These are phyloP conservation scores for Epicoccum sorghinum DNA, from an alignment of 2,329 filamentous ascomycete species.

Conservation along the genomic window DNA sequence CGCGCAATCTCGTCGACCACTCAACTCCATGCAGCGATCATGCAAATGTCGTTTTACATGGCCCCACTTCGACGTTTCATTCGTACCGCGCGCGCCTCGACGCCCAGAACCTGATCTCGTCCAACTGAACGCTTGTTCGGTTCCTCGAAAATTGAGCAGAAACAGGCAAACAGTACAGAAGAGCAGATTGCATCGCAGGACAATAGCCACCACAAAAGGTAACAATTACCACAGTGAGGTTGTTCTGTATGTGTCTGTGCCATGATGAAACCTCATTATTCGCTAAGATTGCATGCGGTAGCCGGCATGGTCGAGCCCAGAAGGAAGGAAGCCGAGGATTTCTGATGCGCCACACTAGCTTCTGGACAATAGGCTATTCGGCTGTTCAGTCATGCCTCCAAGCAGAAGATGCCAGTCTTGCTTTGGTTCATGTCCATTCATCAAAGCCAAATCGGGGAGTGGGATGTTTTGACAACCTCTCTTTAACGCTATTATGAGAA, in stretches of 20 bases:
- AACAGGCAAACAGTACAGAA: too few species aligned
- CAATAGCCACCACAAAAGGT: too few species aligned
- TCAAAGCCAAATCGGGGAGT: background rate
- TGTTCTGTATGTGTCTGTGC: background rate
- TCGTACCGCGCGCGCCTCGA: conserved; percentile 12
- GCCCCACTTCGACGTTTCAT: conserved; percentile 28
- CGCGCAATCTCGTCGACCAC: conserved; percentile 10
- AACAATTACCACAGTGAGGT: background rate
- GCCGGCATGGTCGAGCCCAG: conserved; percentile 13
- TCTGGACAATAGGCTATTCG: background rate
- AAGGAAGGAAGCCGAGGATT: conserved; percentile 8
- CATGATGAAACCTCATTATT: conserved; percentile 1
- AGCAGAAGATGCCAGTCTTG: background rate
- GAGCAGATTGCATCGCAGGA: too few species aligned
- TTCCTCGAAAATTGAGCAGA: too few species aligned
- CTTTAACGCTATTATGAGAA: background rate
- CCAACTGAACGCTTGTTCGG: too few species aligned
- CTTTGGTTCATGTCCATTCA: background rate
- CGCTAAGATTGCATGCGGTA: conserved; percentile 9
- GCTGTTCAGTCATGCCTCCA: background rate
- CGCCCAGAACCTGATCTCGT: background rate
- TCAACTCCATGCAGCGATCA: conserved; percentile 25
- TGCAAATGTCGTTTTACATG: conserved; percentile 27
- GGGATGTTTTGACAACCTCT: background rate
- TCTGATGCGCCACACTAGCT: conserved; percentile 11